Conservation (phyloP, 177 flowering plant genomes). For the Tripterygium wilfordii region DNA sequence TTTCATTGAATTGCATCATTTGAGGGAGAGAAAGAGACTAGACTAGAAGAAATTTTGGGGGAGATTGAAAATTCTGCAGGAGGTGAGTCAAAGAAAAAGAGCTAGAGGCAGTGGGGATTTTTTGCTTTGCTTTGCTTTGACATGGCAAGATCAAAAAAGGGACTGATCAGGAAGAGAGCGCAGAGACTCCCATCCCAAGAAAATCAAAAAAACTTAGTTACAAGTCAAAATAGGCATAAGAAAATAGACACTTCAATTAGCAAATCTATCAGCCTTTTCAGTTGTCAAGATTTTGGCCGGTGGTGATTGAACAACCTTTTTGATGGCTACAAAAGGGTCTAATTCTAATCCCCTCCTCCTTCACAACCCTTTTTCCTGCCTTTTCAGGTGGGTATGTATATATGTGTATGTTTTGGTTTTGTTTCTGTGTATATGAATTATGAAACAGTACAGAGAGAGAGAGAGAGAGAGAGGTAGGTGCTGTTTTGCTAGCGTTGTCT, state of each 20-base stretch:
- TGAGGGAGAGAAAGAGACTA: slow-evolving; percentile 46
- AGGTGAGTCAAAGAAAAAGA: slow-evolving; percentile 19
- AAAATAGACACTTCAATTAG: slow-evolving; percentile 2
- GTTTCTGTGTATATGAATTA: no score
- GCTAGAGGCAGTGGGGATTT: slow-evolving; percentile 18
- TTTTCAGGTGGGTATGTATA: no score
- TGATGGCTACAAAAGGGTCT: slow-evolving; percentile 30
- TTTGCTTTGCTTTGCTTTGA: slow-evolving; percentile 10
- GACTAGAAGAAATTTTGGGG: slow-evolving; percentile 28
- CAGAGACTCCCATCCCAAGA: slow-evolving; percentile 31
- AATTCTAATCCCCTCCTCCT: not conserved
- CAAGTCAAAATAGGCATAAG: slow-evolving; percentile 30
- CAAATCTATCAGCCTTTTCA: slow-evolving; percentile 21
- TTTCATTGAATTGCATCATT: slow-evolving; percentile 69
- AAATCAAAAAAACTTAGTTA: slow-evolving; percentile 5
- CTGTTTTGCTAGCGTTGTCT: slow-evolving; percentile 15
- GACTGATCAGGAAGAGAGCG: slow-evolving; percentile 36
- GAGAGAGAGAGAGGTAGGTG: not conserved
- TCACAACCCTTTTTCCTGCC: slow-evolving; percentile 3
- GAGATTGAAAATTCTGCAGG: slow-evolving; percentile 27
- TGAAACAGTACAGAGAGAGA: slow-evolving; percentile 10
- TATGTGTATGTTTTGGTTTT: no score
- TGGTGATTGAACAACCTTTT: slow-evolving; percentile 18
- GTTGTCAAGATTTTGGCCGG: slow-evolving; percentile 7
- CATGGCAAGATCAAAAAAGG: slow-evolving; percentile 17